Base-by-base conservation (phyloP, 495 filamentous ascomycete genomes). In the Hypoxylon subgilvum region DNA sequence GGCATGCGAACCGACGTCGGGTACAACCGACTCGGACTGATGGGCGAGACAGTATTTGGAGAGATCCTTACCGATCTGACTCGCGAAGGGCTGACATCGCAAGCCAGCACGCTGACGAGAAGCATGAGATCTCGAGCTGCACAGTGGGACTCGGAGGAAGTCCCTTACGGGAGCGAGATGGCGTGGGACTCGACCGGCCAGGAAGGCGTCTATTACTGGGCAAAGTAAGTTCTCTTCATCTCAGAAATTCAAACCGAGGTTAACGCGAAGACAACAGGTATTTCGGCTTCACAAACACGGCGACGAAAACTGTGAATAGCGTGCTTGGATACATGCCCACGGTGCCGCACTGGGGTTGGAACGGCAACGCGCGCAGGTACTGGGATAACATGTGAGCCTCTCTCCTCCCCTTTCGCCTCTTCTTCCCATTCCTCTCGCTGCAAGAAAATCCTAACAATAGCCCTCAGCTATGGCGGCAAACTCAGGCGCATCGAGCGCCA, bases 161-260 rank as follows among this genome's bases (percentile, higher is more conserved):
- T 75, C 2, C 81, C 81, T 0, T 84, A 74, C 50, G 80, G 79
- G n/a, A 81, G 78, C 50, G 81, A 82, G 61, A 75, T 76, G 74
- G 75, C 79, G 0, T 84, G 80, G 80, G 80, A 83, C 52, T 80
- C 72, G 3, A 83, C 80, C 0, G 80, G 78, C 0, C 80, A 83
- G 52, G 80, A 83, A 42, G 80, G 80, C 1, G 78, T 82, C 0
- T 83, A 79, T 54, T 78, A 77, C 54, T 83, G 80, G 80, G 60
- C 70, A 35, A 76, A 71, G 69, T 70, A 21, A 63, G 60, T 31
- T 8, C 25, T n/a, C 14, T 6, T 21, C 12, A 7, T 23, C 1
- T 13, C 6, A 32, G 2, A 14, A 7, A 4, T 19, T 6, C 44
- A 34, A 13, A 57, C 10, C 1, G 4, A 17, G 9, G 6, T 17